These are phyloP conservation scores for Sporothrix phasma DNA, from an alignment of 2,329 filamentous ascomycete species.

Conservation along the genomic window DNA sequence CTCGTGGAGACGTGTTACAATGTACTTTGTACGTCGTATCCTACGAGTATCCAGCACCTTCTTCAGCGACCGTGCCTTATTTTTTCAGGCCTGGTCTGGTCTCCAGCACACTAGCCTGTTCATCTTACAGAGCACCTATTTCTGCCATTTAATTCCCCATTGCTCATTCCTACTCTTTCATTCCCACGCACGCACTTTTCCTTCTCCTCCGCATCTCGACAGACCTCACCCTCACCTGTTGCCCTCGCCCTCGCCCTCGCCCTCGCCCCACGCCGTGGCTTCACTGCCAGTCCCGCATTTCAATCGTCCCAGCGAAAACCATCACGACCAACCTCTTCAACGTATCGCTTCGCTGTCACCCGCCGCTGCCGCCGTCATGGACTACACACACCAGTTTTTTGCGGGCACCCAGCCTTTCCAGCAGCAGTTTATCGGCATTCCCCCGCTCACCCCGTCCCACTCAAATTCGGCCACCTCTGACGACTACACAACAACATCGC, in stretches of 20 bases:
- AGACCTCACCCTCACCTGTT: background rate
- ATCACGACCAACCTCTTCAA: background rate
- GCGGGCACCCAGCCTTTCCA: constrained; percentile 41
- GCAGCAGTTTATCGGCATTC: constrained; percentile 44
- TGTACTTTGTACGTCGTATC: background rate
- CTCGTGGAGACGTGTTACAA: background rate
- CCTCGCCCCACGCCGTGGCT: too few species aligned
- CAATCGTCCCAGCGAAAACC: background rate
- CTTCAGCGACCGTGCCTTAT: background rate
- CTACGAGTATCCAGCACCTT: background rate
- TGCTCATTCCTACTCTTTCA: background rate
- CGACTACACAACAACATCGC: constrained; percentile 45
- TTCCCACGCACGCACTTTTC: background rate
- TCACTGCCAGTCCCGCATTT: background rate
- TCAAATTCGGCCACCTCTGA: constrained; percentile 45
- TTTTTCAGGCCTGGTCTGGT: background rate
- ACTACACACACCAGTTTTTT: constrained; percentile 42
- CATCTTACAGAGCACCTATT: background rate
- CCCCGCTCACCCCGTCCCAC: constrained; percentile 45
- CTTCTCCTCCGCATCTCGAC: background rate
- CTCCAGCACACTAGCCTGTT: background rate
- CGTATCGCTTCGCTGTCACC: background rate
- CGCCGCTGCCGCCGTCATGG: constrained; percentile 31
- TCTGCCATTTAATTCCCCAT: background rate
- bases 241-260: background rate